Conservation (phyloP, 177 flowering plant genomes). For the Vitis hybrid region DNA sequence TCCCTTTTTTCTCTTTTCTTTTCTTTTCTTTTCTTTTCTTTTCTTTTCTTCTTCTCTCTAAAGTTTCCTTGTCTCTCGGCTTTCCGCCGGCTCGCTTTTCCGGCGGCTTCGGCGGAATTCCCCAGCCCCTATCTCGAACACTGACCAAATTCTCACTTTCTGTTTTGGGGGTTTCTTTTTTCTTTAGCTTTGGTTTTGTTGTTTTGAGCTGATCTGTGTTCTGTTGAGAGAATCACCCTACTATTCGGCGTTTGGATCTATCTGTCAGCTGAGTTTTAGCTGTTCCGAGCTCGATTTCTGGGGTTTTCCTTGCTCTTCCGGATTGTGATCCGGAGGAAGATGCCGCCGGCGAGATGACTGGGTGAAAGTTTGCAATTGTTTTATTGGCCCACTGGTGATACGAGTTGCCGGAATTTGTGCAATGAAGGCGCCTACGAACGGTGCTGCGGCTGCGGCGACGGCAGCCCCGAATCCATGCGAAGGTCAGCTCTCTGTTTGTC, state of each 20-base stretch:
- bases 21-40: constrained; percentile 34
- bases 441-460: constrained; percentile 30
- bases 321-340: background rate
- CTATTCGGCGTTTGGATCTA: background rate
- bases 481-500: constrained; percentile 30
- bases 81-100: background rate
- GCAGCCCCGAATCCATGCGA: constrained; percentile 36
- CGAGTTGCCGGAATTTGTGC: constrained; percentile 7
- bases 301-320: background rate
- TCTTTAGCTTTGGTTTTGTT: background rate
- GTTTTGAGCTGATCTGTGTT: constrained; percentile 19
- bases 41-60: constrained; percentile 21
- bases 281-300: background rate
- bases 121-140: background rate
- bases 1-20: constrained; percentile 17
- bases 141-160: background rate
- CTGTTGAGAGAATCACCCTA: background rate
- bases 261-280: background rate
- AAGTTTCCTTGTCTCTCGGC: constrained; percentile 16
- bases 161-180: background rate
- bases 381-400: background rate
- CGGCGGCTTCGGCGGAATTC: constrained; percentile 13
- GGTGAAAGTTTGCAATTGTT: constrained; percentile 8
- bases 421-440: constrained; percentile 53
- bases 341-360: constrained; percentile 6